Evolutionary conservation across 2,329 filamentous ascomycete genomes (phyloP), one percentile per base, ranked within the genome.

Genomic region (Arthrobotrys sinensis): DNA sequence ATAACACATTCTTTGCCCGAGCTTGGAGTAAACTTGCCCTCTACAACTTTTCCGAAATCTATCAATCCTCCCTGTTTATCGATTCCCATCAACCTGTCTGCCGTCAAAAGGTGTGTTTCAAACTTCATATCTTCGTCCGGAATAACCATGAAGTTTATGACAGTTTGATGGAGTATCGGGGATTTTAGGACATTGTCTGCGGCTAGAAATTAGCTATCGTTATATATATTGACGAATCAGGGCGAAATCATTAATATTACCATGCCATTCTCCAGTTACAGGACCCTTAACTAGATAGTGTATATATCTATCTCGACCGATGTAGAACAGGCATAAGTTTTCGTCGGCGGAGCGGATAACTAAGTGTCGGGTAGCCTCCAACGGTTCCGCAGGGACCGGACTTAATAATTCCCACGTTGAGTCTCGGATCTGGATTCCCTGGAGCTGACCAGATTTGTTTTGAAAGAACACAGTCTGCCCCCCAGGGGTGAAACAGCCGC

Each of bases 91-190:
- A 68, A 46, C 8, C 16, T 68, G 50, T 68, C 50, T 34, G 34
- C 7, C 14, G 65, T 57, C 38, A 68, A 36, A 57, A 68, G 36
- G 14, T 57, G 8, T 57, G 65, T n/a, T 57, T 57, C 48, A 21
- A 68, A 57, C 1, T 57, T 57, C 50, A 34, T 46, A 36, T 57
- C 48, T 48, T 57, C 38, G 7, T 46, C 65, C 16, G 48, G 50
- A 24, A 68, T 45, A 57, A 68, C 65, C 16, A 57, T 57, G 50
- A 68, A 68, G 65, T 57, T 68, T 43, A 46, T n/a, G 50, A 68
- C 21, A 32, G 2, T 16, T 46, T 57, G 36, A 21, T 57, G 28
- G 16, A 57, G 38, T 36, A 19, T n/a, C 12, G 65, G 50, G 19
- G 65, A 68, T 14, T 46, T 43, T 57, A 68, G 16, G 16, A 57